Conservation (phyloP, 2,329 filamentous ascomycete species). For the Pseudogymnoascus sp. region DNA sequence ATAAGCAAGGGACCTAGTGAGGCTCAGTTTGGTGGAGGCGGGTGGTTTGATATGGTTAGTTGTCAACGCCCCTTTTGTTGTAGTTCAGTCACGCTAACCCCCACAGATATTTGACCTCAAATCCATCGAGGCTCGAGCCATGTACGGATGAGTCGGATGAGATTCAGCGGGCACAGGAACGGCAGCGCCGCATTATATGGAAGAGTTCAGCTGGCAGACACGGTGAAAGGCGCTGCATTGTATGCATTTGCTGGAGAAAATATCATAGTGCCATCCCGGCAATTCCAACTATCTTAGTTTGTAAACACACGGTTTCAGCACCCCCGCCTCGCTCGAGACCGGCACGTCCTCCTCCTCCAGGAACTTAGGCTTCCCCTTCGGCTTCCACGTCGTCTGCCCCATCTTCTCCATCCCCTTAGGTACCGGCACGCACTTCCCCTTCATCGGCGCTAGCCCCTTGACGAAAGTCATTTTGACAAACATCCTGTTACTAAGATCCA, state of each 20-base stretch:
- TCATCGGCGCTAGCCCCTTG: conserved; percentile 66
- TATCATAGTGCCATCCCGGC: neutral
- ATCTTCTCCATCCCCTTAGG: conserved; percentile 37
- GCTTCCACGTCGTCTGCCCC: conserved; percentile 55
- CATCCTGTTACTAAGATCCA: conserved; percentile 92
- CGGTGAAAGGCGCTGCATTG: neutral
- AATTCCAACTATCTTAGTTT: conserved; percentile 53
- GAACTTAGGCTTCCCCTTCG: conserved; percentile 69
- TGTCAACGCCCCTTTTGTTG: no score
- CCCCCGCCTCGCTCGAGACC: conserved; percentile 52
- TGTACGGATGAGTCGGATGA: conserved; percentile 20
- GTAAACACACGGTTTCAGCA: conserved; percentile 92
- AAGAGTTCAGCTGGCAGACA: neutral
- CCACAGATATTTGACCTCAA: conserved; percentile 24
- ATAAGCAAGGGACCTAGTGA: conserved; percentile 57
- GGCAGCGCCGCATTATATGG: neutral
- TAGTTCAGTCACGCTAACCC: neutral
- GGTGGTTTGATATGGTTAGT: conserved; percentile 73
- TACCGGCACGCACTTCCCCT: conserved; percentile 60
- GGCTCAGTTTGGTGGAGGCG: conserved; percentile 66
- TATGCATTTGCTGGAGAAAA: conserved; percentile 5
- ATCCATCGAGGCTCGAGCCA: conserved; percentile 20
- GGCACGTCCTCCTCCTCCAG: conserved; percentile 55
- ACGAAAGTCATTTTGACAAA: conserved; percentile 96
- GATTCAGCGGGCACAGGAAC: neutral